phyloP scores from a whole-genome alignment of 202 grass and related monocot genomes.

The Thinopyrum obtusiflorum region DNA sequence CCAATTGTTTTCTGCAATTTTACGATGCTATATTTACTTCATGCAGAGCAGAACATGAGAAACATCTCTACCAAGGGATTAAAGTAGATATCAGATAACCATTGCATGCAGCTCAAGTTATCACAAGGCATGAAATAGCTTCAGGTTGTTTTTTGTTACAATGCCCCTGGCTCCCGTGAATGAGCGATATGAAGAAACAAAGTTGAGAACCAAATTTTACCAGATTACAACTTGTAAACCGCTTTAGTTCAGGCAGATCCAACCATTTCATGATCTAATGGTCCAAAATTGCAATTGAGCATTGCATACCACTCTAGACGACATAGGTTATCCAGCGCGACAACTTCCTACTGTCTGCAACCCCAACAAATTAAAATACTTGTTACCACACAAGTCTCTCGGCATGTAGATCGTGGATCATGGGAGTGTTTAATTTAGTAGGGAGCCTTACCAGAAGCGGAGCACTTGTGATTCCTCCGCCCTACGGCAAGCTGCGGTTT shows the following conservation, averaged over 20 bases:
- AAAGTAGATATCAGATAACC: background rate
- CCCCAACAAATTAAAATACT: background rate
- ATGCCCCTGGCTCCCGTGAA: background rate
- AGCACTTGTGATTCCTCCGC: conserved; percentile 19
- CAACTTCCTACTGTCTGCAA: conserved; percentile 28
- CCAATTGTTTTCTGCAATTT: background rate
- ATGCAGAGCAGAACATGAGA: background rate
- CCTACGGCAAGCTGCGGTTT: conserved; percentile 61
- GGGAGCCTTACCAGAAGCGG: background rate
- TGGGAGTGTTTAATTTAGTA: background rate
- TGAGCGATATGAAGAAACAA: background rate
- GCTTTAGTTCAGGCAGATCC: background rate
- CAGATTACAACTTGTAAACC: background rate
- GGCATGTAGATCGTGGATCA: background rate
- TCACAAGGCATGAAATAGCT: background rate
- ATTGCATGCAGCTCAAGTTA: background rate
- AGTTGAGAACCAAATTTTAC: background rate
- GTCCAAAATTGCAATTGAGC: conserved; percentile 19
- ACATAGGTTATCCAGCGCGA: conserved; percentile 23
- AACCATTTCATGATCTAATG: background rate
- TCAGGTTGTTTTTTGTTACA: conserved; percentile 4
- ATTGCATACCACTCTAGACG: conserved; percentile 12
- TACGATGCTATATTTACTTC: background rate
- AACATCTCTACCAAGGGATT: background rate
- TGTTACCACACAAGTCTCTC: background rate